These are phyloP conservation scores for Solanum pinnatisectum DNA, from an alignment of 257 asterid species.

Conservation along the genomic window DNA sequence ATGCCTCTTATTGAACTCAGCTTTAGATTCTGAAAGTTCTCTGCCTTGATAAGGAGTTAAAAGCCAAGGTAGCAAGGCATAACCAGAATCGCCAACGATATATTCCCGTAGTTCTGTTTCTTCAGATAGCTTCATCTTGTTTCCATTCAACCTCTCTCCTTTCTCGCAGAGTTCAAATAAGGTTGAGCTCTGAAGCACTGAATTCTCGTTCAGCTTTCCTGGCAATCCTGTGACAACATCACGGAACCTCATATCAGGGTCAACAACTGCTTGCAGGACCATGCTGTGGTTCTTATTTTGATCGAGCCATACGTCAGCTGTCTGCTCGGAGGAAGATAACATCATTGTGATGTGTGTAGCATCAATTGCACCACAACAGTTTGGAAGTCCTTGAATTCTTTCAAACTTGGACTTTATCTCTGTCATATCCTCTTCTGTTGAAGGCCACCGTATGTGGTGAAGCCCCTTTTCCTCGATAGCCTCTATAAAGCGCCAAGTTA, in stretches of 20 bases:
- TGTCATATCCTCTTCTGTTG: constrained; percentile 30
- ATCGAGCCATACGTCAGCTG: constrained; percentile 57
- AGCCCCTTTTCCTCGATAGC: constrained; percentile 59
- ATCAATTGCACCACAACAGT: constrained; percentile 83
- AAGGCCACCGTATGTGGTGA: constrained; percentile 73
- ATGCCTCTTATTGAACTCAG: constrained; percentile 43
- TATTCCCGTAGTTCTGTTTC: constrained; percentile 44
- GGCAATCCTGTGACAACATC: constrained; percentile 75
- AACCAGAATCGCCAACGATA: constrained; percentile 58
- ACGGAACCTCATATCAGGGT: constrained; percentile 61
- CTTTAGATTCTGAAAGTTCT: constrained; percentile 26
- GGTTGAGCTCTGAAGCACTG: constrained; percentile 45
- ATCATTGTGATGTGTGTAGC: constrained; percentile 61
- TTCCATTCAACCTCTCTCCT: constrained; percentile 49
- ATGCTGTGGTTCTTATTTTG: constrained; percentile 54
- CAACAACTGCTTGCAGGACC: constrained; percentile 65
- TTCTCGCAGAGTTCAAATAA: constrained; percentile 44
- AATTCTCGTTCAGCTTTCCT: constrained; percentile 52
- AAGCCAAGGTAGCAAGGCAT: constrained; percentile 73
- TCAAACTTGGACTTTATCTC: constrained; percentile 46
- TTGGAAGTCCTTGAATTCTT: constrained; percentile 60
- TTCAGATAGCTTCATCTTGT: constrained; percentile 13
- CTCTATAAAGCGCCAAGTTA: constrained; percentile 87
- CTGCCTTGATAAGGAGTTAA: constrained; percentile 60
- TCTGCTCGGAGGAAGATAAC: constrained; percentile 55